phyloP scores from a whole-genome alignment of 306 rosid genomes.

The Fagus crenata region DNA sequence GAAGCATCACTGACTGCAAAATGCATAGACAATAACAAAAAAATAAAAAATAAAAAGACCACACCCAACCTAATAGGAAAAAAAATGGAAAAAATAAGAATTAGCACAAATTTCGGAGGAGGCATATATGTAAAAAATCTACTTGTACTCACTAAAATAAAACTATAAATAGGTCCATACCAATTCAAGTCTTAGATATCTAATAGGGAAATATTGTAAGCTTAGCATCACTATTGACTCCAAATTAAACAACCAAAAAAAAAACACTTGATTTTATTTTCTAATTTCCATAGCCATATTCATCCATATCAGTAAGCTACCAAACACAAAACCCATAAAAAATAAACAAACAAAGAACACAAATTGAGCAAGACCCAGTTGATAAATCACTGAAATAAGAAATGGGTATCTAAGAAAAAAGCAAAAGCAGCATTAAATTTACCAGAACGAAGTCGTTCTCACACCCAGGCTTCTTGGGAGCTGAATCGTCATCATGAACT shows the following conservation, averaged over 20 bases:
- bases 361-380: conserved; percentile 27
- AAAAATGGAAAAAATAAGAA: background rate
- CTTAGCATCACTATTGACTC: background rate
- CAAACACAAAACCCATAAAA: conserved; percentile 29
- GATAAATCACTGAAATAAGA: conserved; percentile 22
- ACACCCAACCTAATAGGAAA: background rate
- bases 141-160: background rate
- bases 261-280: background rate
- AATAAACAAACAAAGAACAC: background rate
- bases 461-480: conserved; percentile 95
- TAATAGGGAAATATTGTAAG: background rate
- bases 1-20: background rate
- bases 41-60: background rate
- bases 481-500: conserved; percentile 65
- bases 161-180: background rate
- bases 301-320: background rate
- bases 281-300: background rate
- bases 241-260: background rate
- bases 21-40: background rate
- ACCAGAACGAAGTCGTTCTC: conserved; percentile 87
- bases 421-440: conserved; percentile 25
- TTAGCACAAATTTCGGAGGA: background rate
- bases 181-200: background rate
- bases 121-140: background rate
- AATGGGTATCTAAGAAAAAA: conserved; percentile 23